Evolutionary conservation across 805 yeast species (phyloP), one percentile per base, ranked within the genome.

Genomic region (Candida ipomoeae): DNA sequence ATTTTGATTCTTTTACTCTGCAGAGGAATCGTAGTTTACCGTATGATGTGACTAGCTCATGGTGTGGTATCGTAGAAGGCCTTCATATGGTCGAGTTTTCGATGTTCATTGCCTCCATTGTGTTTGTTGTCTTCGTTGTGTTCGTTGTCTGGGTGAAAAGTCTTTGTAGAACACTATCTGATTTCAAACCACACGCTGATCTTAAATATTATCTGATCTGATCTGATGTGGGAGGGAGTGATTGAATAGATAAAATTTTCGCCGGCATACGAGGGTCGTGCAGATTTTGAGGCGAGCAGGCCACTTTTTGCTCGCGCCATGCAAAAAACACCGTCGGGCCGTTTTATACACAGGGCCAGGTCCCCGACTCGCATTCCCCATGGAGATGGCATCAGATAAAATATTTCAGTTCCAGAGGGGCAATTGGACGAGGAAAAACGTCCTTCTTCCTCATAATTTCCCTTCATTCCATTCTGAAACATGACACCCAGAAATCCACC

Each of bases 221-320:
- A 26, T 26, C 29, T 26, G 11, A 26, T 26, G 29, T 26, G 11
- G 29, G 29, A 3, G 29, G 29, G 34, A 13, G 32, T 41, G 36
- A 41, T 41, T 41, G 36, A 41, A 41, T 23, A 41, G 44, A 41
- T 41, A 41, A 41, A 40, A 31, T 31, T 41, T 31, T 11, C 44
- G 35, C 26, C 40, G 38, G 38, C 38, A 15, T 35, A n/a, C 21
- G 43, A 23, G 17, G 15, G 26, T 15, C 36, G 18, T 41, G 44
- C 44, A 41, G 36, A 31, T 3, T 15, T 31, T 31, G 31, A 41
- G 21, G 44, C 36, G 23, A 18, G n/a, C n/a, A 18, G 10, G 26
- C 40, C 23, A 18, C 5, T 14, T 11, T 15, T 36, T 15, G 7
- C 20, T 18, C 20, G 40, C 23, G 40, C 40, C 38, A 13, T 37